Conservation (phyloP, 176 grass and related monocot genomes). For the Avena atlantica region DNA sequence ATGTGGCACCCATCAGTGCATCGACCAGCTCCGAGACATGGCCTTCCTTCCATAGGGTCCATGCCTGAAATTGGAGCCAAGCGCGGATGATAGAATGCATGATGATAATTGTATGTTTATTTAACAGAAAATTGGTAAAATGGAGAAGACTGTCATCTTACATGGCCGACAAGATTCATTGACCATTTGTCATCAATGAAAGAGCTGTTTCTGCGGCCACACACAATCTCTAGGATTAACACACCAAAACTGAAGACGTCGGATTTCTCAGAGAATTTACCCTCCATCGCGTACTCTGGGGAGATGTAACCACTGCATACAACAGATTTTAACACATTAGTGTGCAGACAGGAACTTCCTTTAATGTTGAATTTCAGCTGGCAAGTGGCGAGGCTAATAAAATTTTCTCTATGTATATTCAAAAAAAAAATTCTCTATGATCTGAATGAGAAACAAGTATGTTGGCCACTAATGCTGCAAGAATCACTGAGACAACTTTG, state of each 20-base stretch:
- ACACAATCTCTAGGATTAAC: constrained; percentile 69
- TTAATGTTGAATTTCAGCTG: background rate
- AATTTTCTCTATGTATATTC: background rate
- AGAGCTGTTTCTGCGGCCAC: constrained; percentile 60
- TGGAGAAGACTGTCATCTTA: constrained; percentile 41
- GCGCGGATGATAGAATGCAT: background rate
- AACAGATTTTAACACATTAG: constrained; percentile 34
- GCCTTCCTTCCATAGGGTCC: constrained; percentile 64
- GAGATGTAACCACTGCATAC: constrained; percentile 67
- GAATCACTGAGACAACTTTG: background rate
- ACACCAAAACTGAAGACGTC: constrained; percentile 75
- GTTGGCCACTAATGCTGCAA: background rate
- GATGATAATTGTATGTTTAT: background rate
- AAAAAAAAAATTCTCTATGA: background rate
- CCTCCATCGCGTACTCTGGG: constrained; percentile 75
- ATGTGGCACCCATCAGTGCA: constrained; percentile 47
- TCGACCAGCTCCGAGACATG: constrained; percentile 52
- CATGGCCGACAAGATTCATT: constrained; percentile 73
- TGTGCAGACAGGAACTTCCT: background rate
- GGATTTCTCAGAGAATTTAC: constrained; percentile 72
- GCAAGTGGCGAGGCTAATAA: background rate
- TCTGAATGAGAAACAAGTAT: background rate
- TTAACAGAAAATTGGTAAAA: background rate
- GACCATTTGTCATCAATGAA: constrained; percentile 58
- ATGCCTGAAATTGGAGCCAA: constrained; percentile 57